Base-by-base conservation (phyloP, 176 grass and related monocot genomes). In the Eleusine indica region DNA sequence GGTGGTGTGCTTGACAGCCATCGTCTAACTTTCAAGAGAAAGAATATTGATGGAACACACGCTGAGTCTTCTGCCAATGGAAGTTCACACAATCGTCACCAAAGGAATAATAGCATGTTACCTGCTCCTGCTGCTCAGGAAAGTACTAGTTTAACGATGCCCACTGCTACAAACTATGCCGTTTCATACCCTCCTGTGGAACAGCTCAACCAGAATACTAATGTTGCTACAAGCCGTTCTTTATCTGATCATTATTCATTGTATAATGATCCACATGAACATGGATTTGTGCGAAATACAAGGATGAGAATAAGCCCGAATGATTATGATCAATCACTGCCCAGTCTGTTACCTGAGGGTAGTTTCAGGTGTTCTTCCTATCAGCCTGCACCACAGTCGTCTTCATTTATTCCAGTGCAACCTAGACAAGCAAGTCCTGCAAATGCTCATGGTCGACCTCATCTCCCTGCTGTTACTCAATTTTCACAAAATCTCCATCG, bases 21-120 rank as follows among this genome's bases (percentile, higher is more conserved):
- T 9, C 72, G 66, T 61, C 43, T 86, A 78, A 25, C 89, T 67
- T 82, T 74, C 74, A 91, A 91, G 77, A 91, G 89, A 68, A 88
- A 91, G 68, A 82, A 75, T 82, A 67, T 82, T 78, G 78, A 85
- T 61, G 86, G 89, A 82, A 78, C 71, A 78, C 16, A 73, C 35
- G 82, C 72, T 63, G 85, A 91, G 17, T 88, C 89, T 82, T 91
- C 89, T 91, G 35, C 86, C n/a, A 77, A 61, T 78, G 89, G 82
- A 76, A 78, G 82, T 19, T 82, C 86, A 78, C 22, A 32, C 14
- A 81, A 82, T 82, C 72, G 17, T 58, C 73, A 77, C 39, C 75
- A 66, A 79, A 91, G 58, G n/a, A 80, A 47, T 44, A 80, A 48
- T 84, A 73, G 52, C 81, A 25, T 78, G 49, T n/a, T 85, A 53